Percentiles rank a stretch among this genome's conserved stretches.
Conservation (phyloP, 2,329 filamentous ascomycete species). For the Hypoxylon sp. region DNA sequence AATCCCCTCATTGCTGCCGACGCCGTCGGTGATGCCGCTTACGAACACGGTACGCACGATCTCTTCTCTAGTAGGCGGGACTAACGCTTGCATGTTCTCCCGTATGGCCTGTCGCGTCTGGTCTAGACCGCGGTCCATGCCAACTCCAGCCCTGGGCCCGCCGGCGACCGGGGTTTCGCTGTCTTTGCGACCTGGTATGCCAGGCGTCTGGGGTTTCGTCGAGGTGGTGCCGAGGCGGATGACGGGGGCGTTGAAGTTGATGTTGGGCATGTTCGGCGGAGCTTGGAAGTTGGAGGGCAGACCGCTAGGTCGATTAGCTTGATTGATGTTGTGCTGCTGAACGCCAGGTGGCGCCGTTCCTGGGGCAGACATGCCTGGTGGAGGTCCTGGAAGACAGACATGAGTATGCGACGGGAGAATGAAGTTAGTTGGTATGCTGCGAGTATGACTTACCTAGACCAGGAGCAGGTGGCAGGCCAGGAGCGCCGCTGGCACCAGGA, state of each 20-base stretch:
- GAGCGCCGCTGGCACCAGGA: slow-evolving; percentile 65
- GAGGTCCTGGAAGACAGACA: slow-evolving; percentile 62
- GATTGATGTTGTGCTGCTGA: slow-evolving; percentile 75
- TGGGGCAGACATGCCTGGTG: slow-evolving; percentile 83
- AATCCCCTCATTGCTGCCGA: slow-evolving; percentile 78
- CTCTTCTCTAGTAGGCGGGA: slow-evolving; percentile 88
- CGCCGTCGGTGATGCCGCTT: slow-evolving; percentile 81
- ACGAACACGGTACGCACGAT: slow-evolving; percentile 91
- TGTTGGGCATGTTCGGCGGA: slow-evolving; percentile 91
- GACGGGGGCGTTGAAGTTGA: slow-evolving; percentile 97
- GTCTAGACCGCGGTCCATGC: slow-evolving; percentile 71
- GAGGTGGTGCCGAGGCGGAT: slow-evolving; percentile 88
- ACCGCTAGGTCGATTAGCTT: slow-evolving; percentile 80
- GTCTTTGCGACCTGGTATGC: slow-evolving; percentile 55
- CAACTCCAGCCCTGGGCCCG: slow-evolving; percentile 58
- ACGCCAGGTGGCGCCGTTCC: slow-evolving; percentile 82
- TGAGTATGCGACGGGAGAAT: slow-evolving; percentile 32
- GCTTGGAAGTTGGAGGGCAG: slow-evolving; percentile 87
- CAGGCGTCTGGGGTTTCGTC: slow-evolving; percentile 62
- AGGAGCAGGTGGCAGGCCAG: slow-evolving; percentile 79
- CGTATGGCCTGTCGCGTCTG: slow-evolving; percentile 71
- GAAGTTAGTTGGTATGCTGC: slow-evolving; percentile 7
- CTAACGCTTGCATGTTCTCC: slow-evolving; percentile 74
- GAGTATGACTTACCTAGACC: slow-evolving; percentile 73
- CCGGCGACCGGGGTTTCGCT: slow-evolving; percentile 51